Percentiles rank a stretch among this genome's conserved stretches.
phyloP scores from a whole-genome alignment of 768 basidiomycete species.

The Myochromella boudieri region DNA sequence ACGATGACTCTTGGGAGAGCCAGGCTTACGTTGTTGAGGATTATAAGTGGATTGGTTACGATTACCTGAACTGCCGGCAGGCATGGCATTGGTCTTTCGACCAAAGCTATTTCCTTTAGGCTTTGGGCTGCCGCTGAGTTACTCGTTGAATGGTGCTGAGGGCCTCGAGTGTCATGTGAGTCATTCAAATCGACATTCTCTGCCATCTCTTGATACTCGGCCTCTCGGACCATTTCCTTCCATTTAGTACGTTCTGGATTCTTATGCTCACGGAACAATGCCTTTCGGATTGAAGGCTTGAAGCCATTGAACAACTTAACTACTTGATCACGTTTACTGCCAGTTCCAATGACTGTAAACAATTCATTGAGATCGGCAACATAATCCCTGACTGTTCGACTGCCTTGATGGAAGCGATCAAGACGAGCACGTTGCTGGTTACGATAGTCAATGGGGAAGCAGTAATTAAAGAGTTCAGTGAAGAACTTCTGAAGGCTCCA shows the following conservation, averaged over 20 bases:
- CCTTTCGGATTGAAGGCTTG: no score
- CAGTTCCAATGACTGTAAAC: no score
- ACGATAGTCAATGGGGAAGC: conserved; percentile 30
- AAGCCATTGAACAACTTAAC: no score
- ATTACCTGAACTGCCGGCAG: not conserved
- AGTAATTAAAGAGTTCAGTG: conserved; percentile 28
- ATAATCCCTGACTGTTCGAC: conserved; percentile 25
- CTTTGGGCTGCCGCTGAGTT: not conserved
- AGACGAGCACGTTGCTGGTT: conserved; percentile 25
- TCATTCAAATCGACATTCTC: conserved; percentile 4
- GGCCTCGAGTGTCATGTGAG: not conserved
- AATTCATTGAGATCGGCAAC: conserved; percentile 29
- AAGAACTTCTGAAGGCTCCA: conserved; percentile 27
- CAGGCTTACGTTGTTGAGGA: not conserved
- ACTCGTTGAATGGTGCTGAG: no score
- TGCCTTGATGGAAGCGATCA: conserved; percentile 19
- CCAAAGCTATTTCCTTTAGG: no score
- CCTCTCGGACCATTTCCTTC: no score
- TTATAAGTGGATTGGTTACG: not conserved
- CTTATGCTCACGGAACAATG: no score
- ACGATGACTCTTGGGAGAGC: not conserved
- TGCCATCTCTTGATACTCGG: no score
- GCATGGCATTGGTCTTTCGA: conserved; percentile 1
- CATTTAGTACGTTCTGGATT: no score
- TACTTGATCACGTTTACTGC: no score